Conservation (phyloP, 768 basidiomycete genomes). For the Paxillus involutus region DNA sequence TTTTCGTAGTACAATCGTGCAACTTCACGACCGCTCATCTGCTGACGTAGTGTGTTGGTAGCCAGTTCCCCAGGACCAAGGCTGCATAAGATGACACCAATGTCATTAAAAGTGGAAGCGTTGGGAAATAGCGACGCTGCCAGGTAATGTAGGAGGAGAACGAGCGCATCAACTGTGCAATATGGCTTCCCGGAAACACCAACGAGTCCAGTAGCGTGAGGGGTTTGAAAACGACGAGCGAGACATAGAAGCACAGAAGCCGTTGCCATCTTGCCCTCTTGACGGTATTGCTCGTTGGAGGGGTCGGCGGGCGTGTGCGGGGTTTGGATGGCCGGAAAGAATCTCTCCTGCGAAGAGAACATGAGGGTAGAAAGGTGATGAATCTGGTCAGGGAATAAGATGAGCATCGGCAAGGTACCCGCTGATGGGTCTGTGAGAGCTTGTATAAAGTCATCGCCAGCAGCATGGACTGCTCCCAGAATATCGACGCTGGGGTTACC, state of each 20-base stretch:
- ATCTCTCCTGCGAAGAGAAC: constrained; percentile 35
- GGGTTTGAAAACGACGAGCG: constrained; percentile 43
- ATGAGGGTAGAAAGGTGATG: constrained; percentile 34
- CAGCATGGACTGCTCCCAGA: constrained; percentile 33
- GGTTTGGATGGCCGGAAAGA: constrained; percentile 33
- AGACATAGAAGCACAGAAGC: constrained; percentile 44
- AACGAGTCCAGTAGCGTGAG: constrained; percentile 23
- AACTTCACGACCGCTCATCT: constrained; percentile 32
- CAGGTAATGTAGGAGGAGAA: constrained; percentile 48
- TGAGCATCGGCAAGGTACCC: constrained; percentile 40
- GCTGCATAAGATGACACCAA: constrained; percentile 46
- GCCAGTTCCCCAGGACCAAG: constrained; percentile 24
- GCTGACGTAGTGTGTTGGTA: constrained; percentile 17
- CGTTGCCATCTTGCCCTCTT: constrained; percentile 32
- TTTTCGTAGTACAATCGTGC: constrained; percentile 45
- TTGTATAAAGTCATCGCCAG: constrained; percentile 32
- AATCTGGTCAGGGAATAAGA: constrained; percentile 42
- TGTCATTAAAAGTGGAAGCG: constrained; percentile 49
- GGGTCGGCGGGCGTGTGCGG: constrained; percentile 20
- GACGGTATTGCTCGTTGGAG: constrained; percentile 24
- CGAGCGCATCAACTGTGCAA: constrained; percentile 35
- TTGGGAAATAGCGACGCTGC: constrained; percentile 44
- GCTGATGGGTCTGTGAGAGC: constrained; percentile 35
- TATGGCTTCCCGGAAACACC: constrained; percentile 26
- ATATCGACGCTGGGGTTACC: constrained; percentile 36